These are phyloP conservation scores for Suillus subaureus DNA, from an alignment of 768 basidiomycete species.

Conservation along the genomic window DNA sequence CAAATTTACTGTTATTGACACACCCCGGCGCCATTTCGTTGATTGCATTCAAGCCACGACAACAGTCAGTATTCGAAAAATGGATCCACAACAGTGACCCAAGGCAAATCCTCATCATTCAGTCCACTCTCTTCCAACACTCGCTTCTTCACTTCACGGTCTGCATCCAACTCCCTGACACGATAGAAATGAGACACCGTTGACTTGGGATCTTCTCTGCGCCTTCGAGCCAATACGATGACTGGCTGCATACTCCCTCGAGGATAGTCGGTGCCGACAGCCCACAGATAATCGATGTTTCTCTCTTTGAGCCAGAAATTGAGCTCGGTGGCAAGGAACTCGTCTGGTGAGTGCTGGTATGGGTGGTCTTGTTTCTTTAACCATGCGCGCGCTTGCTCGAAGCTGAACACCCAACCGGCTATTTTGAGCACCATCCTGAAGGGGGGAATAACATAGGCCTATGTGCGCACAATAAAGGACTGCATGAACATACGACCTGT, in stretches of 20 bases:
- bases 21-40: too few relatives aligned
- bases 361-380: background rate
- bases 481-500: too few relatives aligned
- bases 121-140: background rate
- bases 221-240: background rate
- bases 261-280: background rate
- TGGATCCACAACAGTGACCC: background rate
- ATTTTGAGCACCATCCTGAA: background rate
- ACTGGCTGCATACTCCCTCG: background rate
- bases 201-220: constrained; percentile 1
- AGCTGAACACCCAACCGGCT: background rate
- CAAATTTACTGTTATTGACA: too few relatives aligned
- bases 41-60: background rate
- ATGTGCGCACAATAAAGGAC: too few relatives aligned
- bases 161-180: background rate
- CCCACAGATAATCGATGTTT: background rate
- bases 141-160: constrained; percentile 4
- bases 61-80: background rate
- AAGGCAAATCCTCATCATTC: background rate
- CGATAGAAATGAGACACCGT: background rate
- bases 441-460: too few relatives aligned
- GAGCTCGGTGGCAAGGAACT: too few relatives aligned
- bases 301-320: background rate
- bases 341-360: background rate
- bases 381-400: background rate